phyloP scores from a whole-genome alignment of 768 basidiomycete genomes.

The Kwoniella europaea region DNA sequence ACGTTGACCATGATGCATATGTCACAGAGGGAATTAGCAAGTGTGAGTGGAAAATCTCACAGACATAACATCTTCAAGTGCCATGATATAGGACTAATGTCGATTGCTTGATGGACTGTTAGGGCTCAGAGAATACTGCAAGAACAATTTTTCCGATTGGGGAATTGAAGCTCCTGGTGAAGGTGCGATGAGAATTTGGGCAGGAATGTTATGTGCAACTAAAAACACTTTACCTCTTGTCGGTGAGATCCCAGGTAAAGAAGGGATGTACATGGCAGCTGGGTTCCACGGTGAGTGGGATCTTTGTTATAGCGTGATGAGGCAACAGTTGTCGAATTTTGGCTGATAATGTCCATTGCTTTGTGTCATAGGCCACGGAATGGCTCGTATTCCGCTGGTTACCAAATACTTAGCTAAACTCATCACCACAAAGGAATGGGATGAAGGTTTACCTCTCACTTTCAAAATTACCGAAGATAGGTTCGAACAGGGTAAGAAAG shows the following conservation, averaged over 20 bases:
- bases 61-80: neutral
- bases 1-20: slow-evolving; percentile 22
- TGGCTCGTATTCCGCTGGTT: slow-evolving; percentile 42
- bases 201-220: slow-evolving; percentile 39
- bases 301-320: no score
- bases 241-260: slow-evolving; percentile 37
- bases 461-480: slow-evolving; percentile 43
- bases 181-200: slow-evolving; percentile 42
- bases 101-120: neutral
- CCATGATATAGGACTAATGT: neutral
- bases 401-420: slow-evolving; percentile 40
- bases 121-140: slow-evolving; percentile 39
- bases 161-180: slow-evolving; percentile 40
- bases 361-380: slow-evolving; percentile 33
- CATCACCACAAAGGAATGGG: slow-evolving; percentile 39
- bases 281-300: slow-evolving; percentile 36
- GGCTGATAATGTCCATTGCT: neutral
- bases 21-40: slow-evolving; percentile 14
- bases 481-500: slow-evolving; percentile 30
- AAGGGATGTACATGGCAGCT: slow-evolving; percentile 42
- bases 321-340: no score
- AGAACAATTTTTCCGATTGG: slow-evolving; percentile 38
- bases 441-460: slow-evolving; percentile 32
- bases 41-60: slow-evolving; percentile 21
- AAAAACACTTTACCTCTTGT: slow-evolving; percentile 47